Base-by-base conservation (phyloP, 768 basidiomycete species). In the Suillus subluteus region DNA sequence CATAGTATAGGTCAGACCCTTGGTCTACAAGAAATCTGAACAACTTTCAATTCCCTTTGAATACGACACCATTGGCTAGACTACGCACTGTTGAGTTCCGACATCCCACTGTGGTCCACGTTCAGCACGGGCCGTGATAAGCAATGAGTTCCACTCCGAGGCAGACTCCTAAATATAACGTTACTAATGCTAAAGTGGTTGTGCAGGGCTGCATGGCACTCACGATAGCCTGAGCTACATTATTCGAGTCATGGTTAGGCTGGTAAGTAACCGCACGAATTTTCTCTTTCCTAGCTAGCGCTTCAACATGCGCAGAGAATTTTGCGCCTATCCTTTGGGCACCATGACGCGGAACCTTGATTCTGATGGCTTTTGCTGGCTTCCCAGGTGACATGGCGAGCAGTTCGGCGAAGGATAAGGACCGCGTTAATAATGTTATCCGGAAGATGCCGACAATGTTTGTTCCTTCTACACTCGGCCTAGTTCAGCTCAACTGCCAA, bases 51-150 rank as follows among this genome's bases (percentile, higher is more conserved):
- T 62, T 62, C 41, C 18, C 30, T 50, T 13, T 35, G 43, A 18
- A 62, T 5, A 11, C 1, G 30, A 43, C 15, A 26, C 26, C 26
- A 26, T 26, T 37, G 23, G 52, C 6, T 26, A 56, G 41, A 37
- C 40, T 58, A 83, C 91, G 70, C 70, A 94, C 93, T 91, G 89
- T 75, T 95, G 92, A 16, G 93, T 93, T 21, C 91, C 91, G 46
- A 94, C 82, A 74, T 95, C 93, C 92, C 92, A 95, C 72, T 94
- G 92, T 4, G 93, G 93, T 0, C 93, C 93, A 67, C 93, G 82
- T 66, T 91, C 88, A 9, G 92, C 93, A 44, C 93, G 86, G 4
- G 93, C 93, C 35, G 88, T 90, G 67, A 87, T 84, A 56, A 95
- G 81, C 63, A 93, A 71, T 0, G 92, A 94, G 70, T 95, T 95